Percentiles rank a stretch among this genome's conserved stretches.
These are phyloP conservation scores for Rhodotorula paludigena DNA, from an alignment of 768 basidiomycete species.

Conservation along the genomic window DNA sequence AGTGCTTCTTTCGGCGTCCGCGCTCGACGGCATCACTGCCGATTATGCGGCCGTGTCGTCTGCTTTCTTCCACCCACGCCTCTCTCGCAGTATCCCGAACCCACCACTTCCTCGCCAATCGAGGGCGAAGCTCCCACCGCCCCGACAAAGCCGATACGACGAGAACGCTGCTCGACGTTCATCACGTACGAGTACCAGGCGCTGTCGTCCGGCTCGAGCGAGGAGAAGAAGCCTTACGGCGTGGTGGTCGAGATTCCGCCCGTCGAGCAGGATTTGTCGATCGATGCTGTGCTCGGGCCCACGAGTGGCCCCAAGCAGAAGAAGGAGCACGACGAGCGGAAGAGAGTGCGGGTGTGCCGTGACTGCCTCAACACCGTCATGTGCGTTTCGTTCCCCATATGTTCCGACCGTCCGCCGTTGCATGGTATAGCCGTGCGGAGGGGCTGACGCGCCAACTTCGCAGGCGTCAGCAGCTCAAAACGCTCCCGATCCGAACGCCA, in stretches of 20 bases:
- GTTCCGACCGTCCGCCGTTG: too few relatives aligned
- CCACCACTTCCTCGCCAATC: constrained; percentile 3
- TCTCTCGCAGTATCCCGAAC: constrained; percentile 41
- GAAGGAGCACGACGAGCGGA: constrained; percentile 77
- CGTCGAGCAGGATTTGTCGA: constrained; percentile 44
- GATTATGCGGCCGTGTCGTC: constrained; percentile 83
- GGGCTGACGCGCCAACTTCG: not conserved
- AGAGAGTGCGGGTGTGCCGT: constrained; percentile 80
- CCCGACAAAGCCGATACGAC: constrained; percentile 53
- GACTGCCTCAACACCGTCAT: constrained; percentile 72
- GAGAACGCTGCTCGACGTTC: constrained; percentile 66
- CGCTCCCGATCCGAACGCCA: constrained; percentile 59
- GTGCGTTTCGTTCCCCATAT: constrained; percentile 54
- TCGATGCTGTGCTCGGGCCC: constrained; percentile 53
- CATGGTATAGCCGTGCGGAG: too few relatives aligned
- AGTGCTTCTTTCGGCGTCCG: constrained; percentile 74
- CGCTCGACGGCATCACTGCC: constrained; percentile 93
- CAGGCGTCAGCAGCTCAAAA: constrained; percentile 66
- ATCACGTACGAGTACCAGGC: constrained; percentile 80
- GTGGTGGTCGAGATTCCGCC: constrained; percentile 43
- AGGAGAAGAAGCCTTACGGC: not conserved
- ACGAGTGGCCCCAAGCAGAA: constrained; percentile 62
- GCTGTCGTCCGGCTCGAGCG: constrained; percentile 31
- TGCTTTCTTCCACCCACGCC: constrained; percentile 78
- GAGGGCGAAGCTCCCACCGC: not conserved